Evolutionary conservation across 2,329 filamentous ascomycete genomes (phyloP), one percentile per base, ranked within the genome.

Genomic region (Colletotrichum filicis): DNA sequence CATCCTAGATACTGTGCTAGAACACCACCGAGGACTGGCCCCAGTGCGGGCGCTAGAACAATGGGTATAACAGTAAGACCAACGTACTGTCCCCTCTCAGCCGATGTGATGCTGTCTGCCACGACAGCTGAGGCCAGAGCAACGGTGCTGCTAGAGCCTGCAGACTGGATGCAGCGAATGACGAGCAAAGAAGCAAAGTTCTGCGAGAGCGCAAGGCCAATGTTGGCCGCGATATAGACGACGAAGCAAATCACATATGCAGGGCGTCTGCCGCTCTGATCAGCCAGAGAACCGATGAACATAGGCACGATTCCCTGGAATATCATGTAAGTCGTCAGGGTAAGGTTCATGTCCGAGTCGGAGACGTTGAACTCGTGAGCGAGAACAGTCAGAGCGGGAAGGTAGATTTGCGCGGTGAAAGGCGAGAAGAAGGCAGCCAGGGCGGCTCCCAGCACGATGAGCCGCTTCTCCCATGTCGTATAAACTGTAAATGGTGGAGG

Each of bases 91-190:
- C 80, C 85, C 32, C 85, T 79, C 24, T 79, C 79, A 16, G 81
- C 87, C 2, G 88, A 87, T 0, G 90, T 92, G 12, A 89, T 84
- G 7, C 92, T 83, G 77, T 94, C 92, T 0, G 89, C 89, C 1
- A 94, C 86, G 0, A 93, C 87, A 0, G 88, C 92, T 9, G 68
- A 91, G 0, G 91, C 92, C 9, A 94, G 79, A 0, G 91, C 88
- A 35, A 87, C 87, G 4, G 88, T 88, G 37, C 92, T 92, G 58
- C 91, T 91, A 19, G 89, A 80, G 9, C 92, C 93, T 3, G 88
- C 87, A 1, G 71, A 71, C 9, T 74, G 71, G 16, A 93, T 75
- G 75, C 93, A 88, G 1, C 91, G 88, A 76, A 93, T 91, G 3
- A 82, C 85, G 59, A 92, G 86, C 37, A 92, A 83, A 62, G 86